These are phyloP conservation scores for Tolypocladium nubicola DNA, from an alignment of 2,329 filamentous ascomycete species.

Conservation along the genomic window DNA sequence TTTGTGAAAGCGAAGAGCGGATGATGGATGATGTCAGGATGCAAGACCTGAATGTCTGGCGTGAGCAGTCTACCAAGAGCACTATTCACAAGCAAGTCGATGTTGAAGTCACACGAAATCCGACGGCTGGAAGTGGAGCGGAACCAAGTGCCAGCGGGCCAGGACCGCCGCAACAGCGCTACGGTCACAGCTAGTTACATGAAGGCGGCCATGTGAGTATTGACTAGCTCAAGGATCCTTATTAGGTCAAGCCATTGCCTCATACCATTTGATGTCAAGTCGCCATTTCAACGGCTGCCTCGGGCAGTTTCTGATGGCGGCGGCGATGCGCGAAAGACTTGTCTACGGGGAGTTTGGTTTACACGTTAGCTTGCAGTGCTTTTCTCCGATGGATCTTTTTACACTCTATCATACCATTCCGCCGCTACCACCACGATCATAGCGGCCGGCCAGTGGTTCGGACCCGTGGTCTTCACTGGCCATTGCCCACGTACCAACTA, in stretches of 20 bases:
- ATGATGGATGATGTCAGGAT: slow-evolving; percentile 11
- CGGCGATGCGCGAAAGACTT: too few relatives aligned
- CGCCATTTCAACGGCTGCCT: too few relatives aligned
- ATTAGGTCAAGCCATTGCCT: rapidly evolving
- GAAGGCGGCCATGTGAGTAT: background rate
- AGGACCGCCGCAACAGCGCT: background rate
- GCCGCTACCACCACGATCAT: too few relatives aligned
- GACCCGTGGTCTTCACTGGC: too few relatives aligned
- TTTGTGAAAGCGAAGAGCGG: slow-evolving; percentile 13
- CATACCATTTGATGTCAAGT: too few relatives aligned
- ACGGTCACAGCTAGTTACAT: background rate
- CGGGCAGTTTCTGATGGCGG: too few relatives aligned
- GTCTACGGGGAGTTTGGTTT: too few relatives aligned
- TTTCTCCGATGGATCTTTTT: too few relatives aligned
- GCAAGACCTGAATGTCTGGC: slow-evolving; percentile 5
- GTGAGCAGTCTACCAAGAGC: background rate
- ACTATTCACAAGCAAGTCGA: background rate
- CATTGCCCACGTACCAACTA: background rate
- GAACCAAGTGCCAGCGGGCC: background rate
- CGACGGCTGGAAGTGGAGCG: background rate
- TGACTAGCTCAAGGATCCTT: background rate
- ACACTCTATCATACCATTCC: too few relatives aligned
- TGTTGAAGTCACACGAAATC: background rate
- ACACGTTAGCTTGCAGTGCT: too few relatives aligned
- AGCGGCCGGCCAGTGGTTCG: too few relatives aligned